Percentiles rank a stretch among this genome's conserved stretches.
phyloP scores from a whole-genome alignment of 495 filamentous ascomycete genomes.

The Aspergillus wentii region DNA sequence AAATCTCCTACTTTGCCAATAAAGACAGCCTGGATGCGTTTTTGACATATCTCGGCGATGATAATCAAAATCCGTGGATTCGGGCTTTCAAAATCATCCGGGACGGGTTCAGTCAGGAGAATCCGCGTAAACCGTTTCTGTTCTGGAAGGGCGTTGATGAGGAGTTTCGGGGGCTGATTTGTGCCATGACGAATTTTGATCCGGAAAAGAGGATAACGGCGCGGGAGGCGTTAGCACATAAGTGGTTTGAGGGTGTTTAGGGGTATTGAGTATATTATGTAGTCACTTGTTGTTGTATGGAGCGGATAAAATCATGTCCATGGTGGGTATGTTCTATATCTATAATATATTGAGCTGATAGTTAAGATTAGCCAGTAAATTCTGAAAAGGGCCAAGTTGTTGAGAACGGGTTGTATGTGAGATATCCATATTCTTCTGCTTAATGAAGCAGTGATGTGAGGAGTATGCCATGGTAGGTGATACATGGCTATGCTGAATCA shows the following conservation, averaged over 20 bases:
- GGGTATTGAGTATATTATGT: too few relatives aligned
- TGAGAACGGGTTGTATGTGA: too few relatives aligned
- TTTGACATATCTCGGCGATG: conserved; percentile 29
- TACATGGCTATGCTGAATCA: too few relatives aligned
- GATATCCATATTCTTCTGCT: too few relatives aligned
- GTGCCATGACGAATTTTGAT: conserved; percentile 21
- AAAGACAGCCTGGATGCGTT: conserved; percentile 29
- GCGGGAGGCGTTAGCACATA: conserved; percentile 16
- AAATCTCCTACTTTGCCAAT: conserved; percentile 47
- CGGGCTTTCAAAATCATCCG: conserved; percentile 23
- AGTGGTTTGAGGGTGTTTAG: conserved; percentile 26
- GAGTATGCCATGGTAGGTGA: too few relatives aligned
- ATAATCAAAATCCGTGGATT: conserved; percentile 39
- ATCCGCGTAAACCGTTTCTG: conserved; percentile 26
- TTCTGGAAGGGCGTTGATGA: conserved; percentile 28
- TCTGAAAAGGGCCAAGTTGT: too few relatives aligned
- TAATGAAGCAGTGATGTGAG: too few relatives aligned
- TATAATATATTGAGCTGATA: too few relatives aligned
- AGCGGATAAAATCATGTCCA: too few relatives aligned
- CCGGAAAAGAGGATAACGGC: conserved; percentile 19
- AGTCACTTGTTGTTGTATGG: too few relatives aligned
- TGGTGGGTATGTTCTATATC: too few relatives aligned
- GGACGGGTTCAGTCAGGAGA: conserved; percentile 30
- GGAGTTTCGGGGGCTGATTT: conserved; percentile 30
- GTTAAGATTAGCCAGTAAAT: too few relatives aligned